Base-by-base conservation (phyloP, 441 rosid species). In the Theobroma grandiflorum region DNA sequence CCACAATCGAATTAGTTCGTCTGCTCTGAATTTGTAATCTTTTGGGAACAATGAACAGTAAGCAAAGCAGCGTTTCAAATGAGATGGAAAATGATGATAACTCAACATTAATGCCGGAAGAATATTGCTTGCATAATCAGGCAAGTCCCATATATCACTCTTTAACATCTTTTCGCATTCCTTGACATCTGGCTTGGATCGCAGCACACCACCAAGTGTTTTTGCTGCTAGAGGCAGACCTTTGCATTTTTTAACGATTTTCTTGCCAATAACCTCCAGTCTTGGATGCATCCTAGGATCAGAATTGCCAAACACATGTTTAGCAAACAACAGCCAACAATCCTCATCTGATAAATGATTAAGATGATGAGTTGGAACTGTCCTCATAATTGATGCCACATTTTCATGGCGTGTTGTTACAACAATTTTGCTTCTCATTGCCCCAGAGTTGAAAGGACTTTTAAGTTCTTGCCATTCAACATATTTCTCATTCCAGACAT, bases 21-120 rank as follows among this genome's bases (percentile, higher is more conserved):
- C 75, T 73, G 81, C 83, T 49, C 72, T 81, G 71, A 82, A 86
- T 35, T 76, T 82, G 68, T 82, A 77, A 20, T 81, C 85, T 64
- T 82, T 82, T 14, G 84, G 86, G 43, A 86, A 84, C 62, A 82
- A 79, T 10, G 83, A 84, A 42, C 87, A 84, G 31, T 84, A 84
- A 9, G 83, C 85, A 79, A 82, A 82, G 40, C 87, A 82, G 43
- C 76, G 79, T 62, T 82, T 84, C 69, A 84, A 76, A 66, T 82
- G 83, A 66, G 85, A 71, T 63, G 87, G 87, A 73, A 84, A 83
- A 16, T 76, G 78, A 61, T 76, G 77, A 58, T 84, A 84, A 75
- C 87, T 84, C 40, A 79, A 72, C 18, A 76, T 80, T 73, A 82
- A 76, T 82, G 82, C 79, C 20, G 74, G 83, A 64, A 88, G 84